Conservation (phyloP, 2,329 filamentous ascomycete genomes). For the Penicillium fuscoglaucum region DNA sequence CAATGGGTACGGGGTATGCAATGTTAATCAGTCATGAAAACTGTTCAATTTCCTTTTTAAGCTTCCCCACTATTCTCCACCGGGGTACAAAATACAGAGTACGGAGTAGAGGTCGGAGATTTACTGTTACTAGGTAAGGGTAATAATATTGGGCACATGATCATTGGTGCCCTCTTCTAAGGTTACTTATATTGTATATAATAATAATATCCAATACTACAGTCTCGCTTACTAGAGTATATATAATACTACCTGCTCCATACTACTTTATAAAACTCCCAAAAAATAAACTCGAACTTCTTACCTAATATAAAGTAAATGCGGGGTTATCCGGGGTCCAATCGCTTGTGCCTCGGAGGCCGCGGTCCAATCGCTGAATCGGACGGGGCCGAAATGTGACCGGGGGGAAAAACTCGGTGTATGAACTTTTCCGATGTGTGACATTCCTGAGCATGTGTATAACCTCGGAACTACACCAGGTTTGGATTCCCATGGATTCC, state of each 20-base stretch:
- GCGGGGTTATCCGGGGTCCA: slow-evolving; percentile 30
- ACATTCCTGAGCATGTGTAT: slow-evolving; percentile 8
- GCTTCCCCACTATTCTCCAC: slow-evolving; percentile 17
- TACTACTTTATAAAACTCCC: neutral
- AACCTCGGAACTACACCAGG: slow-evolving; percentile 4
- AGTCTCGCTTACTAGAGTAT: neutral
- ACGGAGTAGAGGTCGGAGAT: neutral
- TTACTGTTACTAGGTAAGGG: neutral
- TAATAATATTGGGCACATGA: slow-evolving; percentile 1
- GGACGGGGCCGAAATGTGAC: slow-evolving; percentile 23
- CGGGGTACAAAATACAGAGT: slow-evolving; percentile 2
- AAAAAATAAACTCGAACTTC: neutral
- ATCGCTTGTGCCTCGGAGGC: slow-evolving; percentile 22
- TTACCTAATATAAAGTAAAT: slow-evolving; percentile 28
- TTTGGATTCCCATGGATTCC: neutral
- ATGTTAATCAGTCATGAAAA: neutral
- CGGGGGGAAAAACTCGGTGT: slow-evolving; percentile 19
- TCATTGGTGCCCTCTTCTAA: slow-evolving; percentile 3
- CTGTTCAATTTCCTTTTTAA: slow-evolving; percentile 22
- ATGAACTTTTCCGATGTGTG: slow-evolving; percentile 18
- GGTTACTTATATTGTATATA: neutral
- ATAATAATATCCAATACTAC: neutral
- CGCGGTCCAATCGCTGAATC: slow-evolving; percentile 22
- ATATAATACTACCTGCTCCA: neutral
- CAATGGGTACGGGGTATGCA: neutral